Base-by-base conservation (phyloP, 352 stramenopile genomes). In the Phytophthora ohioensis region DNA sequence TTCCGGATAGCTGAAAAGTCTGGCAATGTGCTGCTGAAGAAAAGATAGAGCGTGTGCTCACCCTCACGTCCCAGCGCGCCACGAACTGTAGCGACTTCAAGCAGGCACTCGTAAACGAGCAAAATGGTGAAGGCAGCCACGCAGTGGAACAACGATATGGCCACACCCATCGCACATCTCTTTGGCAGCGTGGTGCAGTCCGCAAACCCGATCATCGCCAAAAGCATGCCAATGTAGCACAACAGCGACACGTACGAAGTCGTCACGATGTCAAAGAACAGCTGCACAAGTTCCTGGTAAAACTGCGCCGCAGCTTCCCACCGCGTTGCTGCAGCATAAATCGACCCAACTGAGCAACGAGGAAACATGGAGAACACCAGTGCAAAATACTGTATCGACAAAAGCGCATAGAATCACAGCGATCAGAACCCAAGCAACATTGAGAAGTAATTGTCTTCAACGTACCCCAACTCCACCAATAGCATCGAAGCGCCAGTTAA, bases 401-500 rank as follows among this genome's bases (percentile, higher is more conserved):
- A 70, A 48, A 74, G 6, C 45, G 55, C 2, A 52, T 9, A 41
- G 45, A 21, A 46, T 5, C 6, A 69, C 6, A 39, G n/a, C 32
- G 34, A 42, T 74, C 5, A 71, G 43, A 45, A 48, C 52, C 9
- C 43, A 39, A 43, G 10, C 30, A 53, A 64, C 17, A 11, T 11
- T 17, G 17, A 54, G 32, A 54, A 32, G 34, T 13, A 5, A 51
- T 3, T 6, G 53, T 11, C 9, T 27, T 58, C 15, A 65, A 79
- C 83, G 39, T 81, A 95, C 89, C 69, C 80, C 85, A 57, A 97
- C 69, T 54, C 90, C 90, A 32, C 93, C 93, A 21, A 98, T 82
- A 49, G 98, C 85, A 81, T 98, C 94, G 48, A 98, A 97, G 27
- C 92, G 82, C 94, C 94, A 98, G 68, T 98, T 98, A 58, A 97